Evolutionary conservation across 1,284 basidiomycete genomes (phyloP), one percentile per base, ranked within the genome.

Genomic region (Gastroboletus turbinatus): DNA sequence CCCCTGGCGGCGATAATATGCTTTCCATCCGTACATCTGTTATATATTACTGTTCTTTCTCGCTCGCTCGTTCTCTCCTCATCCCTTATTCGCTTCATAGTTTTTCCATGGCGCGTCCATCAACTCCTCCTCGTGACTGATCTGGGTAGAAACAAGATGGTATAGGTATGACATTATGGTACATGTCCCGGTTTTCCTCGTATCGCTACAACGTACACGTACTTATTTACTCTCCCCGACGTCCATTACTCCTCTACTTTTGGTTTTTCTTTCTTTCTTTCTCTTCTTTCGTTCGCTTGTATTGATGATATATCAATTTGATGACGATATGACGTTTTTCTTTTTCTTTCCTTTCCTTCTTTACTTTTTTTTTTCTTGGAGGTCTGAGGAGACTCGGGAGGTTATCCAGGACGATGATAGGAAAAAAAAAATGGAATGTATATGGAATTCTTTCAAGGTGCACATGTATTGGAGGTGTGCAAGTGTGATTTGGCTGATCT

Each of bases 1-100:
- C 52, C 60, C 52, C 45, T 46, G 53, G 59, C 27, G 47, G 64
- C 50, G 52, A 63, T 67, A 63, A 67, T 65, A 65, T 67, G 63
- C 56, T 65, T 44, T 52, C 55, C 25, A 46, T 49, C 30, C 42
- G 47, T 51, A 64, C 49, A 50, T 55, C 39, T 59, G 55, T 62
- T 53, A 66, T 50, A 59, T 59, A 63, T 43, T 58, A 32, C 17
- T 25, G 10, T 39, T 50, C 30, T 29, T 46, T 30, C 50, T 51
- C 43, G 32, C 51, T 29, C 40, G 10, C 50, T 29, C 17, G 14
- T 17, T 11, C 30, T 30, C n/a, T 16, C 14, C 33, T 32, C 25
- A 11, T n/a, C 14, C 27, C 30, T 45, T 27, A 10, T 23, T 21
- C 33, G 9, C n/a, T 46, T 45, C 23, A 9, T n/a, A 19, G 32